A percentile compares a stretch with the other conserved stretches of the same genome.
phyloP scores from a whole-genome alignment of 1,284 basidiomycete genomes.

The Marasmius fiardii region DNA sequence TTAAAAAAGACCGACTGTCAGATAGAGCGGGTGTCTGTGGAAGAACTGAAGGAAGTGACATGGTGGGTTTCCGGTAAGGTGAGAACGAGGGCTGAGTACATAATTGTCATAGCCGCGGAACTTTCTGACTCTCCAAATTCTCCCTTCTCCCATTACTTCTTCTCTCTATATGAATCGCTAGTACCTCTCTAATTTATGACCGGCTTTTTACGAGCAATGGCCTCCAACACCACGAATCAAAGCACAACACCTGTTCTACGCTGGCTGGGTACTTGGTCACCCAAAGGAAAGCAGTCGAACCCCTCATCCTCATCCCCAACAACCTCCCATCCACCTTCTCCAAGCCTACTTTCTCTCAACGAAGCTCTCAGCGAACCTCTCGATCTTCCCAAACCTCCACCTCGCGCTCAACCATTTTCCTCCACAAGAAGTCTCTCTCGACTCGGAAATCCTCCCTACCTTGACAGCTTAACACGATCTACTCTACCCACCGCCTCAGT shows the following conservation, averaged over 20 bases:
- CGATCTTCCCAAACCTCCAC: constrained; percentile 32
- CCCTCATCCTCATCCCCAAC: constrained; percentile 19
- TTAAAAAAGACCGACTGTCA: constrained; percentile 40
- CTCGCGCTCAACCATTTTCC: constrained; percentile 40
- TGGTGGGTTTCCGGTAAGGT: too few species aligned
- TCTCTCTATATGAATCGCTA: not conserved
- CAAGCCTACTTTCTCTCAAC: constrained; percentile 29
- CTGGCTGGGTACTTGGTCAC: constrained; percentile 15
- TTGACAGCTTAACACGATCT: constrained; percentile 58
- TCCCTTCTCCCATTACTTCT: constrained; percentile 1
- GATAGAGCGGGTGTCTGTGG: constrained; percentile 47
- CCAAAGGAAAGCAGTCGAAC: constrained; percentile 12
- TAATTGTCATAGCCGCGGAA: not conserved
- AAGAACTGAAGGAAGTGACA: constrained; percentile 49
- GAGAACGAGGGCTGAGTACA: too few species aligned
- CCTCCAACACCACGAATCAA: not conserved
- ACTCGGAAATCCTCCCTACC: constrained; percentile 55
- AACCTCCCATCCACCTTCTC: constrained; percentile 18
- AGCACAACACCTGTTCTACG: constrained; percentile 8
- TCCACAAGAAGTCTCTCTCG: constrained; percentile 31
- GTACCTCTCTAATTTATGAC: too few species aligned
- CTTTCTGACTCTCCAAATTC: too few species aligned
- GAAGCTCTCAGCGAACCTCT: constrained; percentile 40
- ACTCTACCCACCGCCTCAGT: constrained; percentile 65
- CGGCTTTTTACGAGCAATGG: not conserved